Percentiles rank a stretch among this genome's conserved stretches.
These are phyloP conservation scores for Phytophthora fragariaefolia DNA, from an alignment of 352 stramenopile genomes.

Conservation along the genomic window DNA sequence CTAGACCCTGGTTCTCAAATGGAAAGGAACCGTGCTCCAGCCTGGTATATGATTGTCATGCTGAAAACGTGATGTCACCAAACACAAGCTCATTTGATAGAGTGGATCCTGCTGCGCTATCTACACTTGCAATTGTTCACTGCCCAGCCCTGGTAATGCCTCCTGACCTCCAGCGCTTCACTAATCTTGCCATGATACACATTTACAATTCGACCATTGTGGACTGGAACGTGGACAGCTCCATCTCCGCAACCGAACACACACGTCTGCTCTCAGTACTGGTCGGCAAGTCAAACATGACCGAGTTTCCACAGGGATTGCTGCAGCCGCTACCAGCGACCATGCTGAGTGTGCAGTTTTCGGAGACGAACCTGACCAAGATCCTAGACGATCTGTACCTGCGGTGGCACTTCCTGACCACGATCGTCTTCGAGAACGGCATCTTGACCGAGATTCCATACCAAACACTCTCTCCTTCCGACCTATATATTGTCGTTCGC, in stretches of 20 bases:
- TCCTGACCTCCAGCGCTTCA: slow-evolving; percentile 8
- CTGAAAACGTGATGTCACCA: slow-evolving; percentile 4
- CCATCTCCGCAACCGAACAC: slow-evolving; percentile 21
- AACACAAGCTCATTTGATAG: slow-evolving; percentile 21
- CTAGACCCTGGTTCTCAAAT: slow-evolving; percentile 31
- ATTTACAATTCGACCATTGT: slow-evolving; percentile 33
- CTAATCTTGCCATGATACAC: slow-evolving; percentile 15
- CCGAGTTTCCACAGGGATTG: slow-evolving; percentile 23
- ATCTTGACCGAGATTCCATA: slow-evolving; percentile 26
- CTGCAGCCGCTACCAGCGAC: slow-evolving; percentile 20
- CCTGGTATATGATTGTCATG: slow-evolving; percentile 28
- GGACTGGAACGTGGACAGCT: slow-evolving; percentile 16
- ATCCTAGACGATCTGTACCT: slow-evolving; percentile 21
- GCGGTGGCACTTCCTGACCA: slow-evolving; percentile 12
- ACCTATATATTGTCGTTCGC: slow-evolving; percentile 17
- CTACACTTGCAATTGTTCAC: slow-evolving; percentile 20
- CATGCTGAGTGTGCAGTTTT: slow-evolving; percentile 26
- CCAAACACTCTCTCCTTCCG: slow-evolving; percentile 27
- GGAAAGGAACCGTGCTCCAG: slow-evolving; percentile 30
- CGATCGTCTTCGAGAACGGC: slow-evolving; percentile 26
- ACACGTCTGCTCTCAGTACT: slow-evolving; percentile 15
- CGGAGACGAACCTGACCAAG: slow-evolving; percentile 18
- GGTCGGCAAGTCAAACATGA: slow-evolving; percentile 16
- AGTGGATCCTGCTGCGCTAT: slow-evolving; percentile 11
- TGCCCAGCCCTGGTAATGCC: slow-evolving; percentile 20